Evolutionary conservation across 345 rosid species (phyloP).

Genomic region (Passiflora organensis): DNA sequence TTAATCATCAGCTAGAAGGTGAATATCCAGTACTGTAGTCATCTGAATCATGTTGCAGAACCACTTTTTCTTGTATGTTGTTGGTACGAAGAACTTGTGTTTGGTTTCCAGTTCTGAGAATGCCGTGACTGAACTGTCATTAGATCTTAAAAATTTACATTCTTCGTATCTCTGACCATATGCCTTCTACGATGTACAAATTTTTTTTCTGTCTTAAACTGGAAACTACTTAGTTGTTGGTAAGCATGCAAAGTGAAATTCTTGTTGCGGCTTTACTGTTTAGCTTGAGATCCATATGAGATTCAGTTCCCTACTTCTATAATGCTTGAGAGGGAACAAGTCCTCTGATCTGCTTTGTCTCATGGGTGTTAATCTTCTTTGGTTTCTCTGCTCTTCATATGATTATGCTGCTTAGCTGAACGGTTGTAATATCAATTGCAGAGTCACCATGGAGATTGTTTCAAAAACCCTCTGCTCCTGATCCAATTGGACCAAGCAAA

Average conservation of each 20-base stretch:
- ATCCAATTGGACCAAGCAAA: conserved; percentile 9
- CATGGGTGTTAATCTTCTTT: neutral
- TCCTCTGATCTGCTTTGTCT: neutral
- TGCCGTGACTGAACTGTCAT: neutral
- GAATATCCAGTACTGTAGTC: neutral
- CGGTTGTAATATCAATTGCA: conserved; percentile 6
- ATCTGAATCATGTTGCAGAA: too few relatives aligned
- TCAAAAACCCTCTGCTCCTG: conserved; percentile 1
- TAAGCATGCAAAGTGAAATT: too few relatives aligned
- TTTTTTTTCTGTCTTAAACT: too few relatives aligned
- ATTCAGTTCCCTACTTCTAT: too few relatives aligned
- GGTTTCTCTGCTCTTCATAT: neutral
- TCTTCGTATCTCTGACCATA: too few relatives aligned
- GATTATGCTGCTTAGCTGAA: neutral
- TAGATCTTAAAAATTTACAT: too few relatives aligned
- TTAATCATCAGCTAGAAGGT: neutral
- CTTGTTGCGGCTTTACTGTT: too few relatives aligned
- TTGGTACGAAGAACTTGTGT: neutral
- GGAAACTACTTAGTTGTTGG: too few relatives aligned
- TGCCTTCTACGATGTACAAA: too few relatives aligned
- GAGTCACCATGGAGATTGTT: conserved; percentile 4
- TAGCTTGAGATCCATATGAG: too few relatives aligned
- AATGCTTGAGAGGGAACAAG: too few relatives aligned
- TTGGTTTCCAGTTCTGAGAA: neutral
- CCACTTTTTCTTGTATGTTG: neutral